A percentile compares a stretch with the other conserved stretches of the same genome.
Conservation (phyloP, 345 rosid genomes). For the Camelina neglecta region DNA sequence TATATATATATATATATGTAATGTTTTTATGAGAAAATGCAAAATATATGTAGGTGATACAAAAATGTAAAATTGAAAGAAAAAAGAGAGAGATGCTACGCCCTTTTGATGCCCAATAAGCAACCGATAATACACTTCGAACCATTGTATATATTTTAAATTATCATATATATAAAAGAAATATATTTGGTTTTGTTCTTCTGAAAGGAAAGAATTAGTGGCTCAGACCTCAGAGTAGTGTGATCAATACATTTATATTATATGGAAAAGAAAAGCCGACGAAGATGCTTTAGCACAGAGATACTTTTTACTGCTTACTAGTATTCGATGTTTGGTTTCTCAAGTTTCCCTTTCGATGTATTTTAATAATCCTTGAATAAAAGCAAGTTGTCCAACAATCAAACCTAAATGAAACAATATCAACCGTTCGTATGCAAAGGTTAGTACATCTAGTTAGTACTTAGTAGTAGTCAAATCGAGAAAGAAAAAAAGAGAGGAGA, state of each 20-base stretch:
- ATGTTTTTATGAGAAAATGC: neutral
- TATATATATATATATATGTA: neutral
- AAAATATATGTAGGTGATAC: neutral
- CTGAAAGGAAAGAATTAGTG: constrained; percentile 26
- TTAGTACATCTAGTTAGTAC: neutral
- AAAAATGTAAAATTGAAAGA: neutral
- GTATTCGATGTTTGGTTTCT: constrained; percentile 41
- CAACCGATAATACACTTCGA: constrained; percentile 24
- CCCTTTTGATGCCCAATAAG: constrained; percentile 4
- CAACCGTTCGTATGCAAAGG: constrained; percentile 26
- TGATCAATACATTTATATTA: constrained; percentile 35
- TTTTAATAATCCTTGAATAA: constrained; percentile 25
- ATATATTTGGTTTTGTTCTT: neutral
- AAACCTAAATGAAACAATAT: constrained; percentile 21
- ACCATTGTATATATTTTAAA: neutral
- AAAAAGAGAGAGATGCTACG: neutral
- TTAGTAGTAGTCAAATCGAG: constrained; percentile 6
- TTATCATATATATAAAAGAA: neutral
- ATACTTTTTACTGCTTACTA: constrained; percentile 33
- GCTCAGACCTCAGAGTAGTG: constrained; percentile 36
- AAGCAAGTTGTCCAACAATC: constrained; percentile 24
- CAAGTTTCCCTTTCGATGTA: constrained; percentile 31
- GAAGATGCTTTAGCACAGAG: constrained; percentile 36
- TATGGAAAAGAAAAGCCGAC: constrained; percentile 38
- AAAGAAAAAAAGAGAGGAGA: neutral